Evolutionary conservation across 345 rosid species (phyloP).

Genomic region (Kandelia obovata): DNA sequence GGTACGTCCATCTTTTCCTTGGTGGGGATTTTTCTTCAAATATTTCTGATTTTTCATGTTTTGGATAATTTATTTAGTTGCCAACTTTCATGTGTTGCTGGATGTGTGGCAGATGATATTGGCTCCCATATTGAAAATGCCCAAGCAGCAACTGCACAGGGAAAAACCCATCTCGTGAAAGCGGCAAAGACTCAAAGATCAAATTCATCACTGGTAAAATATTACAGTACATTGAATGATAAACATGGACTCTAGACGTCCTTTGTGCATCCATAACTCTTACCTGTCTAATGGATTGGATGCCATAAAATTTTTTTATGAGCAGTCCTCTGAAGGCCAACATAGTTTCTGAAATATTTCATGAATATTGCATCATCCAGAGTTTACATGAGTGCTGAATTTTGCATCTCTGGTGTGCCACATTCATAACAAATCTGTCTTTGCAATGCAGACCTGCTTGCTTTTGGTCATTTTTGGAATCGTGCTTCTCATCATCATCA

Average conservation of each 20-base stretch:
- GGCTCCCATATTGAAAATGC: conserved; percentile 69
- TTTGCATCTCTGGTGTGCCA: no score
- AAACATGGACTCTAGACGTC: no score
- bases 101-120: conserved; percentile 66
- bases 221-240: no score
- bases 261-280: no score
- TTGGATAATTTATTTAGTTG: background rate
- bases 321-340: background rate
- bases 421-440: background rate
- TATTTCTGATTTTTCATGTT: background rate
- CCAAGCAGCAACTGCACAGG: conserved; percentile 72
- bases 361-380: background rate
- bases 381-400: background rate
- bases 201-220: conserved; percentile 78
- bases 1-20: conserved; percentile 41
- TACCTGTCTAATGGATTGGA: background rate
- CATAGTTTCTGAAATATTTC: background rate
- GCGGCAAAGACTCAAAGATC: conserved; percentile 85
- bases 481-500: conserved; percentile 69
- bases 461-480: conserved; percentile 88
- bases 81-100: background rate
- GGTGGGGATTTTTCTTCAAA: background rate
- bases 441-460: conserved; percentile 65
- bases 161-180: conserved; percentile 65
- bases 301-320: background rate